Evolutionary conservation across 176 grass and related monocot species (phyloP), one percentile per base, ranked within the genome.

Genomic region (Poa annua): DNA sequence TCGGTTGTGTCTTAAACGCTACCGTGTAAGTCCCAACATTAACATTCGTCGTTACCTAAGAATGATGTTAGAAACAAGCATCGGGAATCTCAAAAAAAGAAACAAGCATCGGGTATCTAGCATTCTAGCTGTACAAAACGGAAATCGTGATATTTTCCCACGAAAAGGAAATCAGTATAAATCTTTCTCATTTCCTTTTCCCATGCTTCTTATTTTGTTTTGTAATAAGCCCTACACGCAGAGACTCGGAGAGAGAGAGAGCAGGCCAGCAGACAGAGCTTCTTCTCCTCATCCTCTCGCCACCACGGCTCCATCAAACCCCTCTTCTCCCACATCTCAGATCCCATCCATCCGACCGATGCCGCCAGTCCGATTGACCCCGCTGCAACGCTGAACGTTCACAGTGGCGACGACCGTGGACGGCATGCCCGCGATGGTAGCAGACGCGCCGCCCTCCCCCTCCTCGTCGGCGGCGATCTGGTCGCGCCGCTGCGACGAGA

Each of bases 401-500:
- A 33, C 59, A 15, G 24, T 24, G 11, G 24, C 59, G 59, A 29
- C 59, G 59, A 29, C 26, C 61, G 5, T 16, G 5, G 4, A 63
- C 59, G 59, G 11, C 59, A 63, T 34, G 61, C 14, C 61, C 14
- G 61, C 61, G 2, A 64, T 64, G 61, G 61, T 34, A 13, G 61
- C 61, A 64, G 61, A 64, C 61, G 61, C 61, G 29, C 61, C 61
- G 61, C 29, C 61, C 5, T 63, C 60, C 60, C 60, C 24, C 13
- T 63, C 60, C 61, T 64, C 61, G 61, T 64, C 61, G 61, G 88
- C 89, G 71, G 96, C 89, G 85, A 98, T 98, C 86, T 98, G 96
- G 96, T 95, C 96, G 83, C 88, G 77, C 77, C 88, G 86, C 66
- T 85, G 89, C 50, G 91, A 98, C 71, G 88, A 94, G 84, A 92